Evolutionary conservation across 257 asterid genomes (phyloP).

Genomic region (Agastache rugosa): DNA sequence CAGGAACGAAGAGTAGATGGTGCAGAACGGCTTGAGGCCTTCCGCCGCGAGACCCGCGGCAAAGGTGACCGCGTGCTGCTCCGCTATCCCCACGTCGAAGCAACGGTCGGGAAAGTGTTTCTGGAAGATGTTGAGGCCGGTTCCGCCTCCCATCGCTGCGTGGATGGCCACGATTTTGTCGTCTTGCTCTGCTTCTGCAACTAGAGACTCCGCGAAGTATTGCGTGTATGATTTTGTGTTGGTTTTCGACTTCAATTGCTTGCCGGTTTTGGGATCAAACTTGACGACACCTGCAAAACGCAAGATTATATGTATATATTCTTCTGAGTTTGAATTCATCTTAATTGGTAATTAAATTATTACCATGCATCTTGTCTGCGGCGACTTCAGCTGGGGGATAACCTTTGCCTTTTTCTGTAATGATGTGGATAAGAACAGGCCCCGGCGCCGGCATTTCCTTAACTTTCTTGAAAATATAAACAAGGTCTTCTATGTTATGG

Average conservation of each 20-base stretch:
- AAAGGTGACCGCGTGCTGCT: constrained; percentile 77
- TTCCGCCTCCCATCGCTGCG: constrained; percentile 87
- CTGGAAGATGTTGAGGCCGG: constrained; percentile 65
- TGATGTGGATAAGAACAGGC: constrained; percentile 60
- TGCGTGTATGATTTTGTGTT: constrained; percentile 56
- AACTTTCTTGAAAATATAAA: constrained; percentile 54
- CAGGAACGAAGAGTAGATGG: constrained; percentile 70
- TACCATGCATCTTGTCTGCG: constrained; percentile 70
- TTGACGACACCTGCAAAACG: too few relatives aligned
- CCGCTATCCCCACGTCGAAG: constrained; percentile 75
- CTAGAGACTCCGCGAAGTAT: constrained; percentile 63
- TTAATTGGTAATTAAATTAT: too few relatives aligned
- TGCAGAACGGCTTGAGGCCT: constrained; percentile 75
- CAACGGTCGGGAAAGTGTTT: constrained; percentile 58
- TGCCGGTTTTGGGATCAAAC: constrained; percentile 63
- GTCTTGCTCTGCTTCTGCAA: constrained; percentile 66
- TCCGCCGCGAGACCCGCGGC: constrained; percentile 75
- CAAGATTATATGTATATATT: too few relatives aligned
- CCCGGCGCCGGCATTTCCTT: constrained; percentile 65
- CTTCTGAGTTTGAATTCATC: too few relatives aligned
- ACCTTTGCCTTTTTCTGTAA: constrained; percentile 71
- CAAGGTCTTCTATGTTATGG: constrained; percentile 65
- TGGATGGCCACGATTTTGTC: constrained; percentile 67
- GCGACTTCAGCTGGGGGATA: constrained; percentile 76
- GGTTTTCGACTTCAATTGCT: constrained; percentile 47